These are phyloP conservation scores for Neofusicoccum ribis DNA, from an alignment of 2,329 filamentous ascomycete species.

Conservation along the genomic window DNA sequence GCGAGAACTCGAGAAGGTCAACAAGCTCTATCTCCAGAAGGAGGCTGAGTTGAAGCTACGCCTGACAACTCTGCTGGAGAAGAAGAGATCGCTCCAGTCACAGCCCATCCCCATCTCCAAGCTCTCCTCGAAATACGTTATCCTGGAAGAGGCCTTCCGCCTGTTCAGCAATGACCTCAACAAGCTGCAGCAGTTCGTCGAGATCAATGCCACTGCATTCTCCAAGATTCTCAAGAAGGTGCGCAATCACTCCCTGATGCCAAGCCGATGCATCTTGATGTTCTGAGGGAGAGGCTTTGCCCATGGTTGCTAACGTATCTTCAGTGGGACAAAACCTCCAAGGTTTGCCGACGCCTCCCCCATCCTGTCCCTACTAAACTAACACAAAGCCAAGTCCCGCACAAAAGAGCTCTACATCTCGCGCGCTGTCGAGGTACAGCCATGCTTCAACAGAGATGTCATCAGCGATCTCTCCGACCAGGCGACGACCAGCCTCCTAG, in stretches of 20 bases:
- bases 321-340: slow-evolving; percentile 97
- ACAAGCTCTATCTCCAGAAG: slow-evolving; percentile 95
- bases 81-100: slow-evolving; percentile 88
- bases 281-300: neutral
- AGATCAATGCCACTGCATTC: slow-evolving; percentile 96
- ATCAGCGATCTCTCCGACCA: slow-evolving; percentile 96
- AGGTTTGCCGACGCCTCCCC: slow-evolving; percentile 52
- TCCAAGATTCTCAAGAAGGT: slow-evolving; percentile 98
- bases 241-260: slow-evolving; percentile 28
- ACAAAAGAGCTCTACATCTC: slow-evolving; percentile 98
- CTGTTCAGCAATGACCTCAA: slow-evolving; percentile 96
- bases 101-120: slow-evolving; percentile 75
- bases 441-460: slow-evolving; percentile 95
- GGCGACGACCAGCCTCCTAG: slow-evolving; percentile 91
- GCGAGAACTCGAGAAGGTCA: slow-evolving; percentile 97
- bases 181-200: slow-evolving; percentile 97
- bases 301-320: slow-evolving; percentile 37
- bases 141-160: slow-evolving; percentile 93
- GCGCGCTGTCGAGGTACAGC: slow-evolving; percentile 92
- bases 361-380: neutral
- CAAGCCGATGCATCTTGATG: neutral
- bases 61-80: slow-evolving; percentile 87
- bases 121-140: slow-evolving; percentile 89
- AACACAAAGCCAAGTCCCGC: slow-evolving; percentile 63
- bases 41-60: slow-evolving; percentile 97